A percentile compares a stretch with the other conserved stretches of the same genome.
phyloP scores from a whole-genome alignment of 1,284 basidiomycete species.

The Schizophyllum amplum region DNA sequence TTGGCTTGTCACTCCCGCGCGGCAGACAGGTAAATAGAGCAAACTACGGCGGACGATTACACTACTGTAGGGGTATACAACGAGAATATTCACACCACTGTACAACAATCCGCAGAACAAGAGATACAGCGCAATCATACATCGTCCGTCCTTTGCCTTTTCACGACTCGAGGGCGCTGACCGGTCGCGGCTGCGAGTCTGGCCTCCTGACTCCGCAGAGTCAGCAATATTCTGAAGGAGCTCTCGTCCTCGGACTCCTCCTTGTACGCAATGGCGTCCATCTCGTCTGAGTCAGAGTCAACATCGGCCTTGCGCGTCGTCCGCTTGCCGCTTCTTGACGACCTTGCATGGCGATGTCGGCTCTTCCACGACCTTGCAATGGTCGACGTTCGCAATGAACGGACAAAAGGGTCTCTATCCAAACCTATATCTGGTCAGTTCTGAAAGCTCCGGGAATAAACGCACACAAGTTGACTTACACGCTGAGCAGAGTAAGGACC shows the following conservation, averaged over 20 bases:
- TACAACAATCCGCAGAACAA: not conserved
- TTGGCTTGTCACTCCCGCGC: too few species aligned
- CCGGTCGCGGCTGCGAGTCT: not conserved
- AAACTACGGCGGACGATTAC: not conserved
- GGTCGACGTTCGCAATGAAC: conserved; percentile 10
- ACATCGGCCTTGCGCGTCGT: not conserved
- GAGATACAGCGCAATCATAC: not conserved
- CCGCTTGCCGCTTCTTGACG: not conserved
- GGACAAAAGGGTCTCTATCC: conserved; percentile 10
- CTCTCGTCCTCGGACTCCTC: not conserved
- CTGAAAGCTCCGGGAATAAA: not conserved
- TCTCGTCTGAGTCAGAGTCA: not conserved
- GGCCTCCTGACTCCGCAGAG: not conserved
- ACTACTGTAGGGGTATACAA: not conserved
- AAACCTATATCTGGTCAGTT: conserved; percentile 6
- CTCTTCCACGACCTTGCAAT: conserved; percentile 9
- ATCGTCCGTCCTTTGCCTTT: not conserved
- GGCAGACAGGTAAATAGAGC: not conserved
- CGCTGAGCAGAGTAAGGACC: conserved; percentile 84
- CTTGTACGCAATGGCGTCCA: not conserved
- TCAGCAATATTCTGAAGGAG: not conserved
- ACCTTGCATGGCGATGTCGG: not conserved
- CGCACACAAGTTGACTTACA: conserved; percentile 33
- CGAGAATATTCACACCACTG: not conserved
- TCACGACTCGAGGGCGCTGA: not conserved